These are phyloP conservation scores for Piper longum DNA, from an alignment of 164 flowering plant genomes.

Conservation along the genomic window DNA sequence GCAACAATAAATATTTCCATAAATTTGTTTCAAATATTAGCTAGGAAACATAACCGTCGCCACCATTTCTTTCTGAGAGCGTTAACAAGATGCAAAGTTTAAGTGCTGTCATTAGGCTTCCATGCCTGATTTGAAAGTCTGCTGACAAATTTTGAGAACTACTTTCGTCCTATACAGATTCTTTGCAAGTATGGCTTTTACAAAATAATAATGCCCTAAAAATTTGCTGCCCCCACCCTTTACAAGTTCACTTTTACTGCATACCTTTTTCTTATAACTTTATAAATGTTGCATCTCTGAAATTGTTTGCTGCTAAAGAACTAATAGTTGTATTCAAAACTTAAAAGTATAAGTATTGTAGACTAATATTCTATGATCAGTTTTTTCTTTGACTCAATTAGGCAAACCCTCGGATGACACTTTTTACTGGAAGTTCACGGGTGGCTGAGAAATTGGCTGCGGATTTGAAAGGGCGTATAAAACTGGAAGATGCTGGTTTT, in stretches of 20 bases:
- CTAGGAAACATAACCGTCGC: no score
- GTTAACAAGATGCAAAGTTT: not conserved
- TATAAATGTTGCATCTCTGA: no score
- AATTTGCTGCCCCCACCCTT: no score
- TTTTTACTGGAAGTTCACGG: conserved; percentile 95
- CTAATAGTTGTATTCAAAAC: no score
- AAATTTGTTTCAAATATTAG: no score
- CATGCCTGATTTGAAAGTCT: not conserved
- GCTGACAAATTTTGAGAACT: not conserved
- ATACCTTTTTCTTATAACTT: no score
- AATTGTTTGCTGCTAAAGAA: no score
- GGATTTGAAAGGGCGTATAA: conserved; percentile 78
- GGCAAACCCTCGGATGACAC: conserved; percentile 94
- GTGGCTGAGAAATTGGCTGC: conserved; percentile 88
- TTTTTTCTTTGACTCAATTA: conserved; percentile 16
- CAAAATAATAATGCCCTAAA: no score
- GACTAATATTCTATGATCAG: conserved; percentile 58
- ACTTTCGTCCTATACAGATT: not conserved
- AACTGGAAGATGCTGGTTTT: conserved; percentile 97
- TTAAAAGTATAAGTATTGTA: no score
- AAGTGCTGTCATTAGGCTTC: not conserved
- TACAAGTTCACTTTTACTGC: no score
- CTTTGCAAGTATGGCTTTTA: not conserved
- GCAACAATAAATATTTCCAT: no score
- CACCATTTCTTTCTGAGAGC: no score